phyloP scores from a whole-genome alignment of 768 basidiomycete species.

The Termitomyces sp. region DNA sequence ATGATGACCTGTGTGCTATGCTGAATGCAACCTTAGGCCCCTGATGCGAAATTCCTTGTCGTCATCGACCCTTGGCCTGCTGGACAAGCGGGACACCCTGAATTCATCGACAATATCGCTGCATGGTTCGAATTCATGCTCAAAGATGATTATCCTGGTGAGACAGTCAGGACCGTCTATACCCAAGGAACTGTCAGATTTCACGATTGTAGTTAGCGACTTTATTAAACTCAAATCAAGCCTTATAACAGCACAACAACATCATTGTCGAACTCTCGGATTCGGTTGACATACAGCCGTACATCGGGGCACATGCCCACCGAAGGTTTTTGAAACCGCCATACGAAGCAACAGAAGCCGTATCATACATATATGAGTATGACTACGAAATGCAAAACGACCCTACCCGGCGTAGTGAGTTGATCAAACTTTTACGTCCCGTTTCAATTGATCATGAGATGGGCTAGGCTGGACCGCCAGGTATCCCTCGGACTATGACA shows the following conservation, averaged over 20 bases:
- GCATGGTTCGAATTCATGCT: constrained; percentile 33
- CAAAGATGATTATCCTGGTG: constrained; percentile 19
- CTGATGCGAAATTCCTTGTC: constrained; percentile 17
- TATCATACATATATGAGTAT: constrained; percentile 28
- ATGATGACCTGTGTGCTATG: too few relatives aligned
- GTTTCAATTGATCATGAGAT: neutral
- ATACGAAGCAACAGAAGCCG: constrained; percentile 1
- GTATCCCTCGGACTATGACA: constrained; percentile 7
- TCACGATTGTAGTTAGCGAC: neutral
- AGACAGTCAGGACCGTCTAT: constrained; percentile 21
- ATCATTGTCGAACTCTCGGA: constrained; percentile 25
- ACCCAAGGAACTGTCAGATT: constrained; percentile 25
- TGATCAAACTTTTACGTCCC: neutral
- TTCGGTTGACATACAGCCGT: constrained; percentile 17
- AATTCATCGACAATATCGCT: constrained; percentile 23
- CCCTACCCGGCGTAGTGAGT: constrained; percentile 18
- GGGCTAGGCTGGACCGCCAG: constrained; percentile 13
- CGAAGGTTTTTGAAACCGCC: constrained; percentile 13
- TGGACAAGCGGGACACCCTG: constrained; percentile 11
- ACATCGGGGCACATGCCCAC: constrained; percentile 22
- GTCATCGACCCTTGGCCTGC: constrained; percentile 24
- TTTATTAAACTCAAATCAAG: neutral
- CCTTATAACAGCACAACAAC: constrained; percentile 17
- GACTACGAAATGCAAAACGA: constrained; percentile 19
- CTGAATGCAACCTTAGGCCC: constrained; percentile 1